These are phyloP conservation scores for Gynostemma pentaphyllum DNA, from an alignment of 306 rosid genomes.

Conservation along the genomic window DNA sequence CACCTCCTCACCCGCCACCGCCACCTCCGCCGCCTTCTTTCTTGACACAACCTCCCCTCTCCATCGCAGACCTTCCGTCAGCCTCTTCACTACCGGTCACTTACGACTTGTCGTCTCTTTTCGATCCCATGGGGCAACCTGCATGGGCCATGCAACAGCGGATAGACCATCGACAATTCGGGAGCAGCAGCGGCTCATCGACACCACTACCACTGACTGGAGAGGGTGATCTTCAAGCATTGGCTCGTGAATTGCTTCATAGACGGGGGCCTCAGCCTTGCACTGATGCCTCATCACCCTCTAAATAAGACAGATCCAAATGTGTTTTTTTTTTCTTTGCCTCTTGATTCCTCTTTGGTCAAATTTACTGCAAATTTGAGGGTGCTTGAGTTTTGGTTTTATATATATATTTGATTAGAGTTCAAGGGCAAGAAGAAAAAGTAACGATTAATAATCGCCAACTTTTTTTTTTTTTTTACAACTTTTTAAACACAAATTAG, in stretches of 20 bases:
- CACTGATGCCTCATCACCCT: constrained; percentile 37
- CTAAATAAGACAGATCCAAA: constrained; percentile 31
- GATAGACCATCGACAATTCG: constrained; percentile 36
- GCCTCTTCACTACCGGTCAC: constrained; percentile 30
- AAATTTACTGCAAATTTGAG: constrained; percentile 1
- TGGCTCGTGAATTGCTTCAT: constrained; percentile 59
- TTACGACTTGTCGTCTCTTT: constrained; percentile 67
- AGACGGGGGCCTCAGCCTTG: constrained; percentile 41
- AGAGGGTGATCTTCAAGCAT: constrained; percentile 55
- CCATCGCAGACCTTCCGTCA: constrained; percentile 47
- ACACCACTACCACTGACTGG: constrained; percentile 14
- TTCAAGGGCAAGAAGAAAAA: not conserved
- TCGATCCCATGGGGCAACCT: constrained; percentile 67
- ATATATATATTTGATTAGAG: not conserved
- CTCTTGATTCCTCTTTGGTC: not conserved
- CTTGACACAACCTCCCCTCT: constrained; percentile 17
- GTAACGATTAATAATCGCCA: not conserved
- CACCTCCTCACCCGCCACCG: constrained; percentile 38
- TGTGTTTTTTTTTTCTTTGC: not conserved
- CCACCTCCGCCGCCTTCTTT: constrained; percentile 30
- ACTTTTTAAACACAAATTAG: not conserved
- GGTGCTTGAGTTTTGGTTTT: not conserved
- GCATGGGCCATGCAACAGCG: constrained; percentile 57
- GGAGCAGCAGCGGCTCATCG: constrained; percentile 18
- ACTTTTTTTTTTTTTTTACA: not conserved